Conservation (phyloP, 306 rosid genomes). For the Cyamopsis tetragonoloba region DNA sequence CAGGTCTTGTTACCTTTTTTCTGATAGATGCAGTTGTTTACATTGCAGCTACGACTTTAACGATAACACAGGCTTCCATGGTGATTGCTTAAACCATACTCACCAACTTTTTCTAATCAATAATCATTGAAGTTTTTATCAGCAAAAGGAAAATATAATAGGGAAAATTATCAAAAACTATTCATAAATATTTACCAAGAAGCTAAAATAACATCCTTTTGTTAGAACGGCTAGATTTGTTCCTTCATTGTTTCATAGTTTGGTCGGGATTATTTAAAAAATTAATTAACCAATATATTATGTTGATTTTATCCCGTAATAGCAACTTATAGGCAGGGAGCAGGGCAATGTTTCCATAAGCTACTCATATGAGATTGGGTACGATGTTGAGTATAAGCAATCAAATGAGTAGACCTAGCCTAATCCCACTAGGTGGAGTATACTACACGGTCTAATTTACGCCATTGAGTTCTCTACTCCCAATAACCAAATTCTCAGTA, state of each 20-base stretch:
- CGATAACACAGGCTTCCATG: slow-evolving; percentile 66
- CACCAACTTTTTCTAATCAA: background rate
- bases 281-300: background rate
- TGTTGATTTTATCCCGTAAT: background rate
- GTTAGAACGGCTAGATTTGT: background rate
- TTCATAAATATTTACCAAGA: background rate
- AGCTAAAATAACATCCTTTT: background rate
- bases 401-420: background rate
- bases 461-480: background rate
- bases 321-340: background rate
- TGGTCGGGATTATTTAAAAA: background rate
- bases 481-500: background rate
- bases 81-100: slow-evolving; percentile 43
- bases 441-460: too few species aligned
- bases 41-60: slow-evolving; percentile 53
- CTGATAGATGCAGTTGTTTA: slow-evolving; percentile 46
- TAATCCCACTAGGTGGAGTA: background rate
- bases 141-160: slow-evolving; percentile 9
- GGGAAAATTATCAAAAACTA: background rate
- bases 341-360: background rate
- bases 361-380: background rate
- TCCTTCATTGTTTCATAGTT: background rate
- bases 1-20: slow-evolving; percentile 61
- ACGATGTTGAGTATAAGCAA: too few species aligned
- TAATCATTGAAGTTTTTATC: background rate